phyloP scores from a whole-genome alignment of 2,329 filamentous ascomycete species.

The Dendrostoma leiphaemia region DNA sequence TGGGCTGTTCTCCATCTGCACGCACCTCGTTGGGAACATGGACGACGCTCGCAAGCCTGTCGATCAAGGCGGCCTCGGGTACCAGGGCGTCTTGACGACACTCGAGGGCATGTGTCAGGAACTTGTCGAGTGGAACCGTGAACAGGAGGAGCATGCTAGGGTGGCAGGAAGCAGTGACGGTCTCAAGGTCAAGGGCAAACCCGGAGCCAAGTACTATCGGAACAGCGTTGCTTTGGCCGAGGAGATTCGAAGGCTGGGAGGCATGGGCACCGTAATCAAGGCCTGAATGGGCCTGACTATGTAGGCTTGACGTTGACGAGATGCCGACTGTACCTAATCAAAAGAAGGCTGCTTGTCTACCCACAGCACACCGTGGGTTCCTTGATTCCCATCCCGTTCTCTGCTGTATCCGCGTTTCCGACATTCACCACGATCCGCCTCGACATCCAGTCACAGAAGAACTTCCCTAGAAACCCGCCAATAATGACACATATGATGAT shows the following conservation, averaged over 20 bases:
- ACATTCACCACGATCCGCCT: constrained; percentile 36
- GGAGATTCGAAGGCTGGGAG: constrained; percentile 31
- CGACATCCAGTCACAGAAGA: constrained; percentile 53
- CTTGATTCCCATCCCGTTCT: constrained; percentile 34
- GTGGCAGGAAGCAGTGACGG: not conserved
- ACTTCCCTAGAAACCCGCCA: constrained; percentile 50
- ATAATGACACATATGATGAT: constrained; percentile 43
- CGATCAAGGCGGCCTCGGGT: constrained; percentile 36
- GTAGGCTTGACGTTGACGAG: not conserved
- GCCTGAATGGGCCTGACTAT: constrained; percentile 1
- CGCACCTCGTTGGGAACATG: constrained; percentile 37
- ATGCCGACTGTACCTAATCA: not conserved
- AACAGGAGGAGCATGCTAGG: constrained; percentile 27
- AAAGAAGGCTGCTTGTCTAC: constrained; percentile 24
- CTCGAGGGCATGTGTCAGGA: constrained; percentile 39
- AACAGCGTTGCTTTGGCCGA: constrained; percentile 38
- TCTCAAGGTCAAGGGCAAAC: constrained; percentile 4
- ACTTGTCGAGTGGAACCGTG: constrained; percentile 40
- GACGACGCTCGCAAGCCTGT: constrained; percentile 30
- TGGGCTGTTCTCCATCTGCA: constrained; percentile 38
- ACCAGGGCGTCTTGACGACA: constrained; percentile 36
- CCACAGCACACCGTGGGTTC: constrained; percentile 49
- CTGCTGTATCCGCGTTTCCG: constrained; percentile 22
- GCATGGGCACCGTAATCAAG: too few species aligned
- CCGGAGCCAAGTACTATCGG: constrained; percentile 30